These are phyloP conservation scores for Metschnikowia colocasiae DNA, from an alignment of 805 yeast genomes.

Conservation along the genomic window DNA sequence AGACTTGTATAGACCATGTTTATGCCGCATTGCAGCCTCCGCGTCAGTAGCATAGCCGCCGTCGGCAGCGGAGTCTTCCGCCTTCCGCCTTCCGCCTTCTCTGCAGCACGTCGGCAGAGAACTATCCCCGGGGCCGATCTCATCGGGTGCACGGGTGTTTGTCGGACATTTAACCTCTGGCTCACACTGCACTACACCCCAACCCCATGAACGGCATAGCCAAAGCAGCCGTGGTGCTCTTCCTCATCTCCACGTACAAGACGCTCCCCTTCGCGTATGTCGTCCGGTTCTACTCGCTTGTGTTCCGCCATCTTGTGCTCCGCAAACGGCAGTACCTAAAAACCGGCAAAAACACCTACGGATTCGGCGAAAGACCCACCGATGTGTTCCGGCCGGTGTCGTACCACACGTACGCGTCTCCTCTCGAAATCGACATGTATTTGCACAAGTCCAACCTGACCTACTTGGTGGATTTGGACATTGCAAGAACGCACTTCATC, in stretches of 20 bases:
- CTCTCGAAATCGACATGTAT: constrained; percentile 81
- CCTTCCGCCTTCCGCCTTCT: too few relatives aligned
- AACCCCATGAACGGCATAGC: not conserved
- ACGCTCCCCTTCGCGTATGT: constrained; percentile 65
- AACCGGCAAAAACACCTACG: constrained; percentile 32
- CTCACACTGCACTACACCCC: not conserved
- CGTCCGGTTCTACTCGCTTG: constrained; percentile 54
- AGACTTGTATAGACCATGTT: not conserved
- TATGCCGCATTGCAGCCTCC: too few relatives aligned
- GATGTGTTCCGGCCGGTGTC: constrained; percentile 43
- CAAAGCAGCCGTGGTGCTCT: constrained; percentile 14
- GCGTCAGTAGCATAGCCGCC: too few relatives aligned
- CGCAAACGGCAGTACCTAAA: constrained; percentile 25
- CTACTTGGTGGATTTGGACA: constrained; percentile 76
- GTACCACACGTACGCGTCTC: constrained; percentile 57
- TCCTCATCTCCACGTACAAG: constrained; percentile 49
- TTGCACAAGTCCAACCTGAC: constrained; percentile 86
- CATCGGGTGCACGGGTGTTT: too few relatives aligned
- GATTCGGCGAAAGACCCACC: constrained; percentile 23
- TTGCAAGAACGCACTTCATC: constrained; percentile 66
- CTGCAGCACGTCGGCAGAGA: too few relatives aligned
- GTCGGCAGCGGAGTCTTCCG: too few relatives aligned
- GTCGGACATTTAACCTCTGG: too few relatives aligned
- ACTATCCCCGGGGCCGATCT: too few relatives aligned
- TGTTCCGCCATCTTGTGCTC: constrained; percentile 39